Percentiles rank a stretch among this genome's conserved stretches.
phyloP scores from a whole-genome alignment of 1,139 yeast genomes.

The Suhomyces bribrorum region DNA sequence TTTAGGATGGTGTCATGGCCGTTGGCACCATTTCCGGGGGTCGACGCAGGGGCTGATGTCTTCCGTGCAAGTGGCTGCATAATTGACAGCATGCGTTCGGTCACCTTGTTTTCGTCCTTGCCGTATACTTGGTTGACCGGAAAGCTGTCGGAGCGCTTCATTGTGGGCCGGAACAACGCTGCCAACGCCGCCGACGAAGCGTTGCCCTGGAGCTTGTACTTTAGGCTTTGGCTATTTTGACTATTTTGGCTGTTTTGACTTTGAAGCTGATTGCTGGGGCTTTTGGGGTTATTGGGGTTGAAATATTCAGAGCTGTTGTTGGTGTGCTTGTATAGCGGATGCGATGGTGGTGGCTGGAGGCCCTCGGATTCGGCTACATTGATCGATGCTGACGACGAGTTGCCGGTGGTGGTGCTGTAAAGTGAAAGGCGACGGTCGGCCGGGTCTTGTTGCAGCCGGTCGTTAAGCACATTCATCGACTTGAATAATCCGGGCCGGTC shows the following conservation, averaged over 20 bases:
- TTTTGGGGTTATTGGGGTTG: conserved; percentile 16
- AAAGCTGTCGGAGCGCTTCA: conserved; percentile 39
- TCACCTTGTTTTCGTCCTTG: conserved; percentile 8
- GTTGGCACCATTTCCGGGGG: conserved; percentile 2
- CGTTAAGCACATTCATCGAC: conserved; percentile 18
- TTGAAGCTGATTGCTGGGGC: no score
- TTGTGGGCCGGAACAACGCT: conserved; percentile 51
- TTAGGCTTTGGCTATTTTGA: no score
- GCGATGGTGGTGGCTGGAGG: conserved; percentile 13
- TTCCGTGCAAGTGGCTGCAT: conserved; percentile 2
- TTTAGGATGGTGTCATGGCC: conserved; percentile 21
- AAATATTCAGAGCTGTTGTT: conserved; percentile 29
- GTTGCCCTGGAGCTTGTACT: conserved; percentile 41
- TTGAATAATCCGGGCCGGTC: conserved; percentile 60
- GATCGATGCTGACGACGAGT: conserved; percentile 12
- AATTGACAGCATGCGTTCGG: conserved; percentile 7
- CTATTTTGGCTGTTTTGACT: no score
- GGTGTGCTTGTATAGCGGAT: conserved; percentile 16
- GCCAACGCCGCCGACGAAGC: conserved; percentile 68
- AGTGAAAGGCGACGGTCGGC: conserved; percentile 10
- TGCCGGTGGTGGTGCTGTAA: conserved; percentile 14
- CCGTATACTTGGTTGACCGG: conserved; percentile 31
- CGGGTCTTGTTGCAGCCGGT: not conserved
- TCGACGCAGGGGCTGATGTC: conserved; percentile 2
- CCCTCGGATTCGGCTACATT: conserved; percentile 1